Base-by-base conservation (phyloP, 1,139 yeast species). In the Arxiozyma slooffiae region DNA sequence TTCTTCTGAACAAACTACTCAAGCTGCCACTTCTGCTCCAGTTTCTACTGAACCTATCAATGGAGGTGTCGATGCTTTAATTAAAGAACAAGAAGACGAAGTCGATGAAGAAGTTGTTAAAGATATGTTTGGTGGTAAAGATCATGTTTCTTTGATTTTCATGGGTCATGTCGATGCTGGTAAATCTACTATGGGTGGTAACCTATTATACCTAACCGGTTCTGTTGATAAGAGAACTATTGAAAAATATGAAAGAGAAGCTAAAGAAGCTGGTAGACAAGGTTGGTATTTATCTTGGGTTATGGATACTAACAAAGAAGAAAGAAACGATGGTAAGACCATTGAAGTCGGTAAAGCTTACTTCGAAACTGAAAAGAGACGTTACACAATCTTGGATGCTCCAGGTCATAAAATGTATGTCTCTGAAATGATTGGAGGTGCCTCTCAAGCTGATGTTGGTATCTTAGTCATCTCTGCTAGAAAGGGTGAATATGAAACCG, bases 161-260 rank as follows among this genome's bases (percentile, higher is more conserved):
- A 94, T 92, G 97, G 99, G 99, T 60, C 99, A 92, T 68, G 99
- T 92, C 61, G 99, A 92, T 77, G 98, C 98, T 42, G 99, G 99
- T 68, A 92, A 92, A 72, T 88, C 97, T 50, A 92, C 99, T 56
- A 89, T 94, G 96, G 98, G 98, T 67, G 99, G 99, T 72, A 92
- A 92, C 71, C 76, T 92, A 62, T 78, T 92, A 59, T 92, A 78
- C 68, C 76, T 92, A 65, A 90, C 97, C 40, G 97, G 97, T 53
- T 87, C 97, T 46, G 98, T 92, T 53, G 98, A 92, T 71, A 92
- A 92, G 76, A 88, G 99, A 75, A 92, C 97, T n/a, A 94, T 94
- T 57, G 98, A 92, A 60, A 92, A 92, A 72, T 90, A 90, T 68
- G 97, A 94, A 74, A 82, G 92, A 70, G 99, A 92, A 71, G 98